Evolutionary conservation across 352 stramenopile species (phyloP).

Genomic region (Hyphochytrium catenoides): DNA sequence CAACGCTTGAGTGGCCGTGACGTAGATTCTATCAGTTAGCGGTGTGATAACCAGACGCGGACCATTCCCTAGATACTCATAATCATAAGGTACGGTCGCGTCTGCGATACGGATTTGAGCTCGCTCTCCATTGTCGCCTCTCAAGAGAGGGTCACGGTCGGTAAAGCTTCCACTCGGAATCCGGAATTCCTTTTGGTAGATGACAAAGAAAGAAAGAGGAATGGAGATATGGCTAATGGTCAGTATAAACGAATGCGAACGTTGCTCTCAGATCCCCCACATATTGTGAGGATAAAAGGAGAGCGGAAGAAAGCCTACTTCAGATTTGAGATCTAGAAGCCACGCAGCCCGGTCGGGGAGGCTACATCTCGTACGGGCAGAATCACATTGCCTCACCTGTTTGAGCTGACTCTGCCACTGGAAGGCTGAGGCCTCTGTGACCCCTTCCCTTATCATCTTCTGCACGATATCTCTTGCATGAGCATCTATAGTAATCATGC

Average conservation of each 20-base stretch:
- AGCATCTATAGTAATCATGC: conserved; percentile 85
- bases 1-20: conserved; percentile 79
- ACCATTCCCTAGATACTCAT: conserved; percentile 88
- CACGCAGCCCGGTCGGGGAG: too few relatives aligned
- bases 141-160: conserved; percentile 67
- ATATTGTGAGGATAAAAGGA: too few relatives aligned
- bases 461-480: conserved; percentile 82
- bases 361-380: too few relatives aligned
- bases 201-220: conserved; percentile 68
- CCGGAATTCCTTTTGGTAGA: too few relatives aligned
- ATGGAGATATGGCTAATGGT: too few relatives aligned
- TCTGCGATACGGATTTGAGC: conserved; percentile 73
- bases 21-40: conserved; percentile 86
- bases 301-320: too few relatives aligned
- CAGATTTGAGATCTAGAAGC: too few relatives aligned
- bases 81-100: conserved; percentile 81
- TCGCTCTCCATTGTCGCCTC: conserved; percentile 36
- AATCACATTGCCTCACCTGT: too few relatives aligned
- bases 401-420: conserved; percentile 89
- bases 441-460: conserved; percentile 72
- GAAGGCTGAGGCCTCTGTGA: conserved; percentile 57
- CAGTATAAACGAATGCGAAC: too few relatives aligned
- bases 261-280: too few relatives aligned
- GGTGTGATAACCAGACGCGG: conserved; percentile 81
- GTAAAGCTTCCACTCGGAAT: conserved; percentile 71